Base-by-base conservation (phyloP, 352 stramenopile species). In the Phytophthora cryptogea region DNA sequence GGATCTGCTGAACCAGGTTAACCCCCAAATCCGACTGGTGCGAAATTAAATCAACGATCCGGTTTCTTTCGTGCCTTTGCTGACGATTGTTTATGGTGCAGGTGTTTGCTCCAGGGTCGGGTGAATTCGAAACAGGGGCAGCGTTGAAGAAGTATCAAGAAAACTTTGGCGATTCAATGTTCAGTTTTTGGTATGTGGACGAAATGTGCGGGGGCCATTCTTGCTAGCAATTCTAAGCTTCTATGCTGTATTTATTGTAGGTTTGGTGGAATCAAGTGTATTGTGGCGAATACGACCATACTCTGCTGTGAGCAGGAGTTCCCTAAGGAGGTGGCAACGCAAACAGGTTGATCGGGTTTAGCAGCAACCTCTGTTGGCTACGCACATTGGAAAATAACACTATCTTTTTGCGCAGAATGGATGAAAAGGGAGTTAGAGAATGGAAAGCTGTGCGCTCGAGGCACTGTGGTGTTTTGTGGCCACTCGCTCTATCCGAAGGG, bases 191-290 rank as follows among this genome's bases (percentile, higher is more conserved):
- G 86, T 90, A 31, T 11, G 59, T 44, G 65, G n/a, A n/a, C 32
- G 30, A 48, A 0, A 31, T 10, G 9, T 13, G 11, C 8, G 33
- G n/a, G 16, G n/a, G 2, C 33, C 33, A 16, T 31, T 23, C 11
- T 4, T 2, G 26, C 16, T 45, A 39, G 30, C 28, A 37, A 27
- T 14, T 32, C 36, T 58, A 35, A 68, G 17, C n/a, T 31, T 14
- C 17, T n/a, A 31, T 11, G 43, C 36, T 8, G 16, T 48, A 2
- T n/a, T 6, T 20, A 44, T 6, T 17, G 13, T 26, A 94, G 85
- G 85, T 76, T 81, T 40, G 82, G 82, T 11, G 86, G 83, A 7
- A 79, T 90, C 54, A 95, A 93, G 50, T 90, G 75, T 41, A 87
- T 95, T 30, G 82, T 93, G 14, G 40, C 80, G 30, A 90, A 95